Percentiles rank a stretch among this genome's conserved stretches.
These are phyloP conservation scores for Aspergillus biplanus DNA, from an alignment of 495 filamentous ascomycete genomes.

Conservation along the genomic window DNA sequence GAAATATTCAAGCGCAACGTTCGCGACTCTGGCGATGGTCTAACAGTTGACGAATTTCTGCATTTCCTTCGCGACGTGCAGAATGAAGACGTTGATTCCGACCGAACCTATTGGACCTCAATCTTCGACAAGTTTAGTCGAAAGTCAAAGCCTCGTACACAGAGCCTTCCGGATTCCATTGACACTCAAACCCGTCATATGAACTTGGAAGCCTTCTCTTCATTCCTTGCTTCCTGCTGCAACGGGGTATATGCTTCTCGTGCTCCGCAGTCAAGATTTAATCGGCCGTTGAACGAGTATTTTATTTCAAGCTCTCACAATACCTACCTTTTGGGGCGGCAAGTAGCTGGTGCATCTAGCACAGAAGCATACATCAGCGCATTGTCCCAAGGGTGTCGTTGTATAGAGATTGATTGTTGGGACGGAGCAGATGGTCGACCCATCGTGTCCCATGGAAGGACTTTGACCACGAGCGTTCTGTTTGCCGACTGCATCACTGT, in stretches of 20 bases:
- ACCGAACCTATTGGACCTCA: slow-evolving; percentile 66
- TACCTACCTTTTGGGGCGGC: slow-evolving; percentile 90
- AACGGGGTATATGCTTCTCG: slow-evolving; percentile 64
- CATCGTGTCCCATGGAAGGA: slow-evolving; percentile 87
- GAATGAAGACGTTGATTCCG: slow-evolving; percentile 70
- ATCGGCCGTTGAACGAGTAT: slow-evolving; percentile 92
- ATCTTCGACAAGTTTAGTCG: slow-evolving; percentile 78
- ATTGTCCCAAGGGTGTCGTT: slow-evolving; percentile 86
- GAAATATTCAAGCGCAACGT: slow-evolving; percentile 62
- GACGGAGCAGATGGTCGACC: slow-evolving; percentile 86
- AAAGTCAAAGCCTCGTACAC: slow-evolving; percentile 58
- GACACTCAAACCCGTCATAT: slow-evolving; percentile 56
- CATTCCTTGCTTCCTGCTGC: slow-evolving; percentile 73
- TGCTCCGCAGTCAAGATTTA: slow-evolving; percentile 61
- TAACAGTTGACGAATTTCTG: slow-evolving; percentile 74
- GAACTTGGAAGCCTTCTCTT: slow-evolving; percentile 72
- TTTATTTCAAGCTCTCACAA: slow-evolving; percentile 99
- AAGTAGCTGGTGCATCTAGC: slow-evolving; percentile 86
- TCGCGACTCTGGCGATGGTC: slow-evolving; percentile 58
- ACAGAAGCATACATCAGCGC: slow-evolving; percentile 92
- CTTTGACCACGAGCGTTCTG: slow-evolving; percentile 80
- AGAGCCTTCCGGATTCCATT: slow-evolving; percentile 39
- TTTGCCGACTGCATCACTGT: slow-evolving; percentile 90
- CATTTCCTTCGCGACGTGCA: slow-evolving; percentile 75
- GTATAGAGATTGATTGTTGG: slow-evolving; percentile 98